Evolutionary conservation across 163 green algal species (phyloP).

Genomic region (Scenedesmus sp.): DNA sequence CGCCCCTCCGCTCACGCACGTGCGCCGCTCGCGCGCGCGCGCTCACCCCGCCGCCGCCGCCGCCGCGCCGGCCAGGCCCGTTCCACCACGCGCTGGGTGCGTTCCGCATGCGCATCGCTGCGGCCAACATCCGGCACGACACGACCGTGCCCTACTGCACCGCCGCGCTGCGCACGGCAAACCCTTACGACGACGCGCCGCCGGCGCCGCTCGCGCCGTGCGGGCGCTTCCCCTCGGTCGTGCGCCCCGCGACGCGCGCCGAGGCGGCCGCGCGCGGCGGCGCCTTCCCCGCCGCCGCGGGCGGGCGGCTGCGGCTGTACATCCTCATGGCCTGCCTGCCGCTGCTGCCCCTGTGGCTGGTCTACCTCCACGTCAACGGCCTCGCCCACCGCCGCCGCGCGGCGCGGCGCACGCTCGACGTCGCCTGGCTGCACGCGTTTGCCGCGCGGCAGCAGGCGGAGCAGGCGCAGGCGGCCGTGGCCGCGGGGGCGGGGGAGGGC

Average conservation of each 20-base stretch:
- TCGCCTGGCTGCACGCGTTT: constrained; percentile 15
- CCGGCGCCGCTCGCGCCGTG: neutral
- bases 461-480: constrained; percentile 10
- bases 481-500: neutral
- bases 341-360: constrained; percentile 42
- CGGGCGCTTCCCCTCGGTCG: constrained; percentile 35
- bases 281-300: too few relatives aligned
- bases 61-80: too few relatives aligned
- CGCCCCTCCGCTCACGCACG: too few relatives aligned
- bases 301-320: constrained; percentile 13
- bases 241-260: neutral
- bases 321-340: constrained; percentile 44
- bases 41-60: too few relatives aligned
- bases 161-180: constrained; percentile 48
- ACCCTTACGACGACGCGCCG: constrained; percentile 37
- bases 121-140: constrained; percentile 53
- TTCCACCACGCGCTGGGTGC: constrained; percentile 51
- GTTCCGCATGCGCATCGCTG: constrained; percentile 47
- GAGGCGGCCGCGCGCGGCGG: constrained; percentile 2
- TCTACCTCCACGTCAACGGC: neutral
- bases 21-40: too few relatives aligned
- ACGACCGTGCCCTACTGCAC: constrained; percentile 58
- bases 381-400: constrained; percentile 7
- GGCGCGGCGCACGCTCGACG: neutral
- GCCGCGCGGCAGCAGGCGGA: neutral